Evolutionary conservation across 1,139 yeast genomes (phyloP).

Genomic region (Diutina pseudorugosa): DNA sequence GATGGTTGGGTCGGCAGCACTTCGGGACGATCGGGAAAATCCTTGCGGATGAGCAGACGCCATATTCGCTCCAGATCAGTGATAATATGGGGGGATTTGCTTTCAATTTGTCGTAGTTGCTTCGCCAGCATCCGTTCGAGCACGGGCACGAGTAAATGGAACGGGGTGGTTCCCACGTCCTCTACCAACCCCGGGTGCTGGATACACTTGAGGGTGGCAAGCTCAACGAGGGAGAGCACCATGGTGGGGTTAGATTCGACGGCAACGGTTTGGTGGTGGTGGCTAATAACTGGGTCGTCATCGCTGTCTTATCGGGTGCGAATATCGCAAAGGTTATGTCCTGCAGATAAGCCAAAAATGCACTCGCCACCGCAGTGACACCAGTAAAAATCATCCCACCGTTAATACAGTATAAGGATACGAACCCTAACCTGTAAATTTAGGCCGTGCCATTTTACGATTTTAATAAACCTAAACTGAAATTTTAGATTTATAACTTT

Average conservation of each 20-base stretch:
- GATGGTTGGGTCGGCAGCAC: background rate
- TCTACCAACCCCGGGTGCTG: background rate
- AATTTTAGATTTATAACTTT: too few species aligned
- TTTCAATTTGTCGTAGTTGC: background rate
- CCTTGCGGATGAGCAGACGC: background rate
- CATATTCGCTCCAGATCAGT: slow-evolving; percentile 1
- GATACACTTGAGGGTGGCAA: background rate
- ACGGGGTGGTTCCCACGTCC: background rate
- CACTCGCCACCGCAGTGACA: too few species aligned
- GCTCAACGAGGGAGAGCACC: background rate
- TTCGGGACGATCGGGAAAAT: slow-evolving; percentile 2
- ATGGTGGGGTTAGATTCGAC: too few species aligned
- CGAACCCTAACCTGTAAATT: too few species aligned
- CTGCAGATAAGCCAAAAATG: background rate
- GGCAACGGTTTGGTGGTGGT: too few species aligned
- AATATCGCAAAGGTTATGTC: background rate
- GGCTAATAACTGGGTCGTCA: background rate
- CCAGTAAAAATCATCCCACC: too few species aligned
- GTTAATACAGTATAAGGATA: too few species aligned
- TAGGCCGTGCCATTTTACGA: too few species aligned
- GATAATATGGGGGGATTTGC: background rate
- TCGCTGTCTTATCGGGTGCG: background rate
- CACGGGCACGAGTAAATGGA: background rate
- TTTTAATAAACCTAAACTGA: too few species aligned
- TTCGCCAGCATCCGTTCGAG: background rate